A percentile compares a stretch with the other conserved stretches of the same genome.
phyloP scores from a whole-genome alignment of 2,329 filamentous ascomycete species.

The Penicillium sp. region DNA sequence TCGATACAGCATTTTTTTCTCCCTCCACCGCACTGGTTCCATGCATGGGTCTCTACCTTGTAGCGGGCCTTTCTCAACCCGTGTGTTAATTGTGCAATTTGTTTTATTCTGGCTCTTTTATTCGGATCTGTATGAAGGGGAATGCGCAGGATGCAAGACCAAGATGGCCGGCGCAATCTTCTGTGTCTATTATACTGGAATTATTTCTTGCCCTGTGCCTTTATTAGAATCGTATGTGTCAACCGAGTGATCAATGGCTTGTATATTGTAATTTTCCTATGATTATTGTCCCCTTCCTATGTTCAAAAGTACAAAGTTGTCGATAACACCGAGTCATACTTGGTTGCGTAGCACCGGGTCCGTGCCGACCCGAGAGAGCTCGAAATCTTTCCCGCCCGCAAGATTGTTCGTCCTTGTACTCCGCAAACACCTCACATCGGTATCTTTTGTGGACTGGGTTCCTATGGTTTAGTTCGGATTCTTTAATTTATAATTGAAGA shows the following conservation, averaged over 20 bases:
- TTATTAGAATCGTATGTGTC: background rate
- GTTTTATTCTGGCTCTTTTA: slow-evolving; percentile 15
- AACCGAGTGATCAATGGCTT: background rate
- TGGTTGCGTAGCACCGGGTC: slow-evolving; percentile 15
- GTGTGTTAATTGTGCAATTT: slow-evolving; percentile 29
- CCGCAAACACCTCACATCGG: slow-evolving; percentile 6
- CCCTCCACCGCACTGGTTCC: slow-evolving; percentile 9
- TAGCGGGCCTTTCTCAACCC: slow-evolving; percentile 21
- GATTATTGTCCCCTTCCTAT: background rate
- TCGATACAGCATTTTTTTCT: slow-evolving; percentile 19
- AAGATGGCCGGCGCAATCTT: slow-evolving; percentile 26
- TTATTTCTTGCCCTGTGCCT: slow-evolving; percentile 14
- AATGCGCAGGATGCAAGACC: slow-evolving; percentile 25
- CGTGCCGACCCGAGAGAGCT: slow-evolving; percentile 26
- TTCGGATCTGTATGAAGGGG: slow-evolving; percentile 27
- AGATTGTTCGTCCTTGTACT: slow-evolving; percentile 12
- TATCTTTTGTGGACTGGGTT: background rate
- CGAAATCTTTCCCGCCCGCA: slow-evolving; percentile 25
- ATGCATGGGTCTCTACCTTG: slow-evolving; percentile 16
- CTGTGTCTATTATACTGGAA: slow-evolving; percentile 27
- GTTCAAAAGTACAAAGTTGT: background rate
- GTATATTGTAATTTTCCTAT: background rate
- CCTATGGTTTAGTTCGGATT: slow-evolving; percentile 9
- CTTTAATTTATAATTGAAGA: background rate
- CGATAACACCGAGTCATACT: background rate